Evolutionary conservation across 192 early-diverging fungal species (phyloP).

Genomic region (Rhizoclosmatium sp.): DNA sequence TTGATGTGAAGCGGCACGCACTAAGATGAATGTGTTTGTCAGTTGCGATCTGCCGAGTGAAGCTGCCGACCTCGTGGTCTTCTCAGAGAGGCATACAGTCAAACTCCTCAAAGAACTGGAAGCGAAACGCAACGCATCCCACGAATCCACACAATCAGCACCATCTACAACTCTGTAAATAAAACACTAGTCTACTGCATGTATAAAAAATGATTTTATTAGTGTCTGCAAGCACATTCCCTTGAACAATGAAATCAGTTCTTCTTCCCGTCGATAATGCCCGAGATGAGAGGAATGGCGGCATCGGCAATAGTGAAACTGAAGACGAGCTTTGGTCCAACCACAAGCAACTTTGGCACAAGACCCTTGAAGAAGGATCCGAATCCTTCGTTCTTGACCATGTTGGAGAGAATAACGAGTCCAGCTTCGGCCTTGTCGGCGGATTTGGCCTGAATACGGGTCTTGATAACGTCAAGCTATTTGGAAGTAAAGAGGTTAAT

Average conservation of each 20-base stretch:
- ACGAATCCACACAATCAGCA: neutral
- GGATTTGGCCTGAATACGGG: slow-evolving; percentile 94
- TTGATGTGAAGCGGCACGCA: neutral
- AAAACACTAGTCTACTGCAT: neutral
- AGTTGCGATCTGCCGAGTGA: slow-evolving; percentile 12
- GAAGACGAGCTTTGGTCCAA: slow-evolving; percentile 97
- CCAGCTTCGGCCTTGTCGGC: slow-evolving; percentile 90
- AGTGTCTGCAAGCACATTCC: neutral
- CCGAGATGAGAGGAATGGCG: slow-evolving; percentile 20
- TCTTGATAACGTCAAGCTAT: slow-evolving; percentile 96
- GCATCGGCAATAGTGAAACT: slow-evolving; percentile 81
- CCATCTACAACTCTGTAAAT: neutral
- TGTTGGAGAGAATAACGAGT: slow-evolving; percentile 82
- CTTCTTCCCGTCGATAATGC: slow-evolving; percentile 29
- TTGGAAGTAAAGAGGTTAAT: neutral
- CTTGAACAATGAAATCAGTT: neutral
- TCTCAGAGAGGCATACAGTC: slow-evolving; percentile 1
- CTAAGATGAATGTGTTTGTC: slow-evolving; percentile 21
- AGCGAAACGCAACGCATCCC: neutral
- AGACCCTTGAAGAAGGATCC: slow-evolving; percentile 94
- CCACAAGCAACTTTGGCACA: slow-evolving; percentile 66
- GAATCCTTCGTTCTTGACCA: slow-evolving; percentile 93
- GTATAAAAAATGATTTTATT: neutral
- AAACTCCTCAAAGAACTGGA: neutral
- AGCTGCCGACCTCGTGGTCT: slow-evolving; percentile 3